Evolutionary conservation across 495 filamentous ascomycete species (phyloP), one percentile per base, ranked within the genome.

Genomic region (Annulohypoxylon moriforme): DNA sequence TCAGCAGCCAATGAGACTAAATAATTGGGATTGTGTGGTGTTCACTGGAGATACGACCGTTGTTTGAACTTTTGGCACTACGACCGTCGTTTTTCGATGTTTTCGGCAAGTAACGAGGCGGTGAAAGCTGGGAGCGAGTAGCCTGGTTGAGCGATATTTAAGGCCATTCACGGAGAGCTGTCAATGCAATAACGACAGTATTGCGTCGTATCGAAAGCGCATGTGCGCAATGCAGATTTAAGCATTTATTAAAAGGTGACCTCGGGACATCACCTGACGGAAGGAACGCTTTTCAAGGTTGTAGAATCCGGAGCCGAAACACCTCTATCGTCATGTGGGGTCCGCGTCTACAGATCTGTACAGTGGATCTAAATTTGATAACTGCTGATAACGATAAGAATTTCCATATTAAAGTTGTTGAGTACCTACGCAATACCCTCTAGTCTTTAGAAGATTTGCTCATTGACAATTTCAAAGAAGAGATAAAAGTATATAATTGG

Each of bases 21-120:
- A 25, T 62, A 73, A 73, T 69, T 73, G 70, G 56, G 60, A 66
- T 57, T 25, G 29, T 52, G 64, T 73, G 60, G 60, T 40, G 40
- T 47, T 52, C 22, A 25, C 57, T 72, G 63, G 69, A 50, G 29
- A 33, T 31, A 50, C 42, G 40, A 50, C 58, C 59, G 27, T 60
- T 4, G 27, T 8, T 25, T 14, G 46, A 22, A 9, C 47, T n/a
- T 50, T 33, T 38, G 11, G 40, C 24, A 61, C 36, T 24, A 61
- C 31, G 31, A 67, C 49, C 2, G n/a, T 58, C 20, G 57, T 56
- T 65, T 65, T 40, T 20, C 40, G 40, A 18, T 20, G 40, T 44
- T 66, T 70, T 52, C 62, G 49, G 58, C 49, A 56, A 53, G 16
- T 16, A 31, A 25, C 36, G 49, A 56, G 66, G 58, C 66, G 58